Evolutionary conservation across 352 stramenopile species (phyloP), one percentile per base, ranked within the genome.

Genomic region (Globisporangium viniferum): DNA sequence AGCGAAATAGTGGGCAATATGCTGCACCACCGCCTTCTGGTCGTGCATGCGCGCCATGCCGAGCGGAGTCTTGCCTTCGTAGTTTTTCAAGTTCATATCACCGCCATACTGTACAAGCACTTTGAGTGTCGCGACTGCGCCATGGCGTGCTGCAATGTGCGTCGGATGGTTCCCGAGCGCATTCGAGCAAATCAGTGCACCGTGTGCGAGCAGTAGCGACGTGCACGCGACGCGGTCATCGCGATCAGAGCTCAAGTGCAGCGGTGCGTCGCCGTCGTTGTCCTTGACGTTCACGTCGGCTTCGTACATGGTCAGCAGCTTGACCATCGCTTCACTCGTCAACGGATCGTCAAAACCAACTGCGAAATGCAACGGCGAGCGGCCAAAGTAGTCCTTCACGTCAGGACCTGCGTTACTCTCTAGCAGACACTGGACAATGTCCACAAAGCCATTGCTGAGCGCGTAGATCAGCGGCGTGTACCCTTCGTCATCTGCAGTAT

Each of bases 51-150:
- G 79, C 5, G 87, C 87, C 70, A 93, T 80, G 8, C 86, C 89
- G 0, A 95, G 64, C 3, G 87, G 84, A 5, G 88, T 95, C 56
- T 88, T 90, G 1, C 86, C 85, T 9, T 86, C 79, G 35, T 92
- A 96, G 54, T 96, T 96, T 51, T 89, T 90, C 5, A 92, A 64
- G 61, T 93, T 96, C 80, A 96, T 92, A 46, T 94, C 87, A 2
- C 81, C 81, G 12, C 83, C 78, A 54, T 95, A 96, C 27, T 94
- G 81, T 1, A 95, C 67, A 3, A 95, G 78, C 27, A 95, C 51
- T 51, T 81, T 76, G 20, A 94, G 73, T 5, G 84, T 94, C 3
- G 80, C 70, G n/a, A 93, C 75, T 6, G 86, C 86, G 33, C 86
- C 86, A 9, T 74, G 66, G 14, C 76, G 65, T 56, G 85, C 85